Evolutionary conservation across 2,329 filamentous ascomycete genomes (phyloP), one percentile per base, ranked within the genome.

Genomic region (Parastagonospora avenae): DNA sequence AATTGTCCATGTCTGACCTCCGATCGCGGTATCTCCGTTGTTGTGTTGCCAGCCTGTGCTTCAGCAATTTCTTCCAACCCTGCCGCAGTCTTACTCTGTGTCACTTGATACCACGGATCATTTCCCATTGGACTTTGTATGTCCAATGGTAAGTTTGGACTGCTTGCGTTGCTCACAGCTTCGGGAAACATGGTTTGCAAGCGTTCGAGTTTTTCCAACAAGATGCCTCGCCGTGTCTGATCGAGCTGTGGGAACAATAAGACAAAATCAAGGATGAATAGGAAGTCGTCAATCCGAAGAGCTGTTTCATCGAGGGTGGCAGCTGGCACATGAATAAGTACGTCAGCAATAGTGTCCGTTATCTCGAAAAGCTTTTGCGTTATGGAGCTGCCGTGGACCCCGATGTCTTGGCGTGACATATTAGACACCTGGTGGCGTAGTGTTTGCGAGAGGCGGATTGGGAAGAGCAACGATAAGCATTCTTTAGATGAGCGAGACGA

Each of bases 331-430:
- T 81, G 79, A 16, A 85, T 75, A 2, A 81, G 69, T 11, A 85
- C 82, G 55, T 85, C 82, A 8, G 82, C 81, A 39, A 85, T 81
- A 2, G 82, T 84, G 62, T 82, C 83, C 0, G 82, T 81, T 53
- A 85, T 82, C 59, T 85, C 83, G 48, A 85, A 83, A 4, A 85
- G 72, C 62, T 85, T 85, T 53, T 83, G 79, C 45, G 84, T 72
- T 47, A 85, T 82, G 16, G 80, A 80, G 32, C 76, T 80, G 7
- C 83, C 82, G 57, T 85, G 82, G 4, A 82, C 79, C 27, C 78
- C 78, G 50, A 85, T 79, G 46, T 78, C 79, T 32, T 78, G 67
- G 12, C 70, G 68, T 4, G 75, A 76, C 59, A 79, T 76, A 42
- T 62, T 67, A 1, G 68, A 69, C 12, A 80, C 64, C 47, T 77